These are phyloP conservation scores for Apodospora peruviana DNA, from an alignment of 495 filamentous ascomycete genomes.

Conservation along the genomic window DNA sequence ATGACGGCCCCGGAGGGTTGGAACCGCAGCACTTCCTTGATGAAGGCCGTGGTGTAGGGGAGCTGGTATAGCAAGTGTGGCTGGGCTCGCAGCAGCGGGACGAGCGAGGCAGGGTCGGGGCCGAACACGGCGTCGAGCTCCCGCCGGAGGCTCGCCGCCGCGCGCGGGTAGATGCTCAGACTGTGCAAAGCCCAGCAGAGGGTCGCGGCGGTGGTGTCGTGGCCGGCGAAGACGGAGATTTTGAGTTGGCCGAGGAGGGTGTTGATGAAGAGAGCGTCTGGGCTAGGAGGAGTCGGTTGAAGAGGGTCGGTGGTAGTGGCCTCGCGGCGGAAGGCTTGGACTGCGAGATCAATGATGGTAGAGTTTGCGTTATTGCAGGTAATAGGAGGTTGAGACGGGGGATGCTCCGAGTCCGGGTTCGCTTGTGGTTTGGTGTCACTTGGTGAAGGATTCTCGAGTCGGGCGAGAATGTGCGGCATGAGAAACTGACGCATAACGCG, in stretches of 20 bases:
- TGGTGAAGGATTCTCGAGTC: too few species aligned
- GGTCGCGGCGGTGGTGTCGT: conserved; percentile 35
- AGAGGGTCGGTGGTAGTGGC: not conserved
- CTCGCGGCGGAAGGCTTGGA: conserved; percentile 15
- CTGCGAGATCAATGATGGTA: too few species aligned
- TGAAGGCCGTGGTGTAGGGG: conserved; percentile 40
- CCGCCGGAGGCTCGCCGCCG: conserved; percentile 23
- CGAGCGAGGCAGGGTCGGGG: conserved; percentile 17
- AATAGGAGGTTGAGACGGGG: not conserved
- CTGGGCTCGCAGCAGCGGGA: conserved; percentile 17
- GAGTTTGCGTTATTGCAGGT: too few species aligned
- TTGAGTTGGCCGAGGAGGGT: conserved; percentile 22
- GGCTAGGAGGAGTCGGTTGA: not conserved
- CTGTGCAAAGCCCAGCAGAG: conserved; percentile 33
- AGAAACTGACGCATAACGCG: too few species aligned
- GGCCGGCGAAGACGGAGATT: conserved; percentile 39
- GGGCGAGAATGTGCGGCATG: too few species aligned
- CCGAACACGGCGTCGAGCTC: conserved; percentile 40
- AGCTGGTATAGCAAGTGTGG: conserved; percentile 37
- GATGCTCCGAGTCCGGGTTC: too few species aligned
- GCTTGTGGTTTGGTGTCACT: too few species aligned
- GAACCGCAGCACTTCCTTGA: conserved; percentile 49
- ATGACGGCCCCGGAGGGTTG: too few species aligned
- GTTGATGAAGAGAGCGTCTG: conserved; percentile 16
- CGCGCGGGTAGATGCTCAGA: conserved; percentile 30